These are phyloP conservation scores for Rhododendron vialii DNA, from an alignment of 148 eudicot genomes.

Conservation along the genomic window DNA sequence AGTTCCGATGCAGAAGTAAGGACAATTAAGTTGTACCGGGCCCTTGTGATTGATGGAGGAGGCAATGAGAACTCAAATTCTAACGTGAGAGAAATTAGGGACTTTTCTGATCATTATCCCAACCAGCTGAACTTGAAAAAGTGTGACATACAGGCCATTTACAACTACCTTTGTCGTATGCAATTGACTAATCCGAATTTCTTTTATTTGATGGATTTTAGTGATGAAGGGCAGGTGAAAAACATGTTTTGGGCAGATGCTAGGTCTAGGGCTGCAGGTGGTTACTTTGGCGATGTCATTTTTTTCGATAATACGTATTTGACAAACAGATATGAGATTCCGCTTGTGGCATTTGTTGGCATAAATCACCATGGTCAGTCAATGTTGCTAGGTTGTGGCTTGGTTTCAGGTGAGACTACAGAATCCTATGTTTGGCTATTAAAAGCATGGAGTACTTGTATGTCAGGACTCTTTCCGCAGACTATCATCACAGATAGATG, in stretches of 20 bases:
- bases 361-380: conserved; percentile 74
- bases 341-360: conserved; percentile 70
- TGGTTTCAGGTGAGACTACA: conserved; percentile 51
- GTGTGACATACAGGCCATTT: conserved; percentile 66
- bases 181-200: conserved; percentile 69
- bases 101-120: conserved; percentile 25
- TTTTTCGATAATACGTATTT: conserved; percentile 58
- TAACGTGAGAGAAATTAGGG: conserved; percentile 28
- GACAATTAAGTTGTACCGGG: conserved; percentile 52
- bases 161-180: conserved; percentile 72
- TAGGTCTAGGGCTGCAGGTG: conserved; percentile 55
- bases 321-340: conserved; percentile 55
- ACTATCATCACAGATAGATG: conserved; percentile 67
- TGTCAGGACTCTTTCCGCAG: conserved; percentile 48
- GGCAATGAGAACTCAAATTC: conserved; percentile 30
- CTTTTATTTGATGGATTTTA: conserved; percentile 67
- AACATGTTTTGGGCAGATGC: conserved; percentile 78
- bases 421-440: conserved; percentile 68
- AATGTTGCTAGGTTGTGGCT: conserved; percentile 64
- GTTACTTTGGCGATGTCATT: conserved; percentile 66
- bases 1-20: conserved; percentile 38
- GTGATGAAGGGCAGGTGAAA: conserved; percentile 50
- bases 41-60: conserved; percentile 58
- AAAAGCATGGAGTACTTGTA: conserved; percentile 55
- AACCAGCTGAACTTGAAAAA: conserved; percentile 50